phyloP scores from a whole-genome alignment of 2,329 filamentous ascomycete species.

The Diaporthe australafricana region DNA sequence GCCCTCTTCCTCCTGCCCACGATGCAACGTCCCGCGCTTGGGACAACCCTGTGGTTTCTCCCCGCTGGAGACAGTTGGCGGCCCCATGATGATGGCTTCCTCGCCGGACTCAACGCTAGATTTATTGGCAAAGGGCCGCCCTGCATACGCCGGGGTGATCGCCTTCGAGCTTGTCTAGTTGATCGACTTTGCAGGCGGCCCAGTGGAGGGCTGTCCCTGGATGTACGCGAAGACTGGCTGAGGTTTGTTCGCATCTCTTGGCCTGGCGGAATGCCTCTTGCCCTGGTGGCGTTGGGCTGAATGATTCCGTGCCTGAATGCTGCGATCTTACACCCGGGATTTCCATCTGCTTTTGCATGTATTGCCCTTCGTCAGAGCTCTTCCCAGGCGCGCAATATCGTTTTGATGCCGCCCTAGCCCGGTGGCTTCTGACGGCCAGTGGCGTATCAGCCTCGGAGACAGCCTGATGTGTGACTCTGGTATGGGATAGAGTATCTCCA shows the following conservation, averaged over 20 bases:
- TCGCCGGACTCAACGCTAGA: neutral
- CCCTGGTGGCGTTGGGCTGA: constrained; percentile 14
- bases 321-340: neutral
- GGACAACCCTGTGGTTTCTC: neutral
- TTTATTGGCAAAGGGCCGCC: neutral
- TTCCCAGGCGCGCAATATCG: neutral
- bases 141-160: neutral
- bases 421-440: neutral
- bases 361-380: neutral
- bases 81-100: neutral
- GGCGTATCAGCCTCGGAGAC: neutral
- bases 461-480: neutral
- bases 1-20: neutral
- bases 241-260: neutral
- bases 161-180: neutral
- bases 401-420: neutral
- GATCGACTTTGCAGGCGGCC: constrained; percentile 1
- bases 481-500: neutral
- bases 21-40: constrained; percentile 10
- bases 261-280: neutral
- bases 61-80: constrained; percentile 8
- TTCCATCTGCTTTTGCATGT: neutral
- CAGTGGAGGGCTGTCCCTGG: constrained; percentile 3
- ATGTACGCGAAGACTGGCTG: neutral
- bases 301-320: neutral